Evolutionary conservation across 1,284 basidiomycete species (phyloP).

Genomic region (Puccinia hordei): DNA sequence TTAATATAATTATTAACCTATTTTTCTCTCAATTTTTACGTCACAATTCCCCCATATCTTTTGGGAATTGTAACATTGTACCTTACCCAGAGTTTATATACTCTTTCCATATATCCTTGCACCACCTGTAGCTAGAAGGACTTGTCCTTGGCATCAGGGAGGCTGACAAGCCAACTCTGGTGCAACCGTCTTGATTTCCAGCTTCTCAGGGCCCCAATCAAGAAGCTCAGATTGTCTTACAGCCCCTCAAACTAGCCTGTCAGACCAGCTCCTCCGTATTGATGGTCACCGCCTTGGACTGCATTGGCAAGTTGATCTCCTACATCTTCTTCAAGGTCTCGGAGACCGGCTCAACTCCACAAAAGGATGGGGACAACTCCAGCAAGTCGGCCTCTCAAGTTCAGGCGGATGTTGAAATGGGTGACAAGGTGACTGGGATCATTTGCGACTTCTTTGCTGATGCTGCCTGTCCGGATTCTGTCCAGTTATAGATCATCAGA

Average conservation of each 20-base stretch:
- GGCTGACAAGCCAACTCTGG: too few relatives aligned
- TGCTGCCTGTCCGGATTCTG: conserved; percentile 74
- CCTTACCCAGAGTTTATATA: too few relatives aligned
- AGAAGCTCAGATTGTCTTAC: conserved; percentile 66
- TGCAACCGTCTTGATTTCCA: neutral
- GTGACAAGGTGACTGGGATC: conserved; percentile 87
- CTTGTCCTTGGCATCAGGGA: too few relatives aligned
- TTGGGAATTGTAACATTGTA: too few relatives aligned
- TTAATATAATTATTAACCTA: too few relatives aligned
- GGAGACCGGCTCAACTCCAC: conserved; percentile 59
- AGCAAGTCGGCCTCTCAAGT: conserved; percentile 25
- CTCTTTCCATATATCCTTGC: too few relatives aligned
- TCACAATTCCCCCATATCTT: too few relatives aligned
- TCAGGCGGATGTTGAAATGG: conserved; percentile 61
- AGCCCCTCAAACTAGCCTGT: conserved; percentile 86
- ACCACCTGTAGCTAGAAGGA: too few relatives aligned
- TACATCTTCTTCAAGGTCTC: conserved; percentile 88
- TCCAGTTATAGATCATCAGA: conserved; percentile 92
- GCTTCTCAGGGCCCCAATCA: conserved; percentile 51
- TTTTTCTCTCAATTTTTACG: too few relatives aligned
- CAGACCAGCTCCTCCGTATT: conserved; percentile 88
- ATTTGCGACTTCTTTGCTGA: conserved; percentile 90
- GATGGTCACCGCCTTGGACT: conserved; percentile 90
- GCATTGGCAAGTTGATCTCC: conserved; percentile 91
- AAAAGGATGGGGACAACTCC: conserved; percentile 63